phyloP scores from a whole-genome alignment of 2,329 filamentous ascomycete species.

The Pseudogymnoascus sp. region DNA sequence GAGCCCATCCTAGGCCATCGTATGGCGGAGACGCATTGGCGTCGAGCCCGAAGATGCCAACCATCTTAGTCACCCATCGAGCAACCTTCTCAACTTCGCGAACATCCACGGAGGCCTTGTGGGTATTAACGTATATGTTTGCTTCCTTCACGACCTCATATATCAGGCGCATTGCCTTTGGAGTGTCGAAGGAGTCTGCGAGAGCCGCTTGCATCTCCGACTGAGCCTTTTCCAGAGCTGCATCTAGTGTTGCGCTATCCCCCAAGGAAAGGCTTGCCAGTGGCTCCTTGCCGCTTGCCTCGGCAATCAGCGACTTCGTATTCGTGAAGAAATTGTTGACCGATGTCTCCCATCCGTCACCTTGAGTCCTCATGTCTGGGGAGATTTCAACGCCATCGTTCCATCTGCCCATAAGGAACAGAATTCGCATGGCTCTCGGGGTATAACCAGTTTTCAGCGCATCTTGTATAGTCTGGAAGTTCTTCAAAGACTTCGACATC shows the following conservation, averaged over 20 bases:
- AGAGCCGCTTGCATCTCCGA: constrained; percentile 51
- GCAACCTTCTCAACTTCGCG: constrained; percentile 49
- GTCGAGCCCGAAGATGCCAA: constrained; percentile 78
- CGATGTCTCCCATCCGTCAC: constrained; percentile 70
- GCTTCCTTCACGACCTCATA: constrained; percentile 69
- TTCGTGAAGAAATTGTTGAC: constrained; percentile 60
- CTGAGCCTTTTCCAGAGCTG: constrained; percentile 42
- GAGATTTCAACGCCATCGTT: constrained; percentile 88
- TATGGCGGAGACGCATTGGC: constrained; percentile 42
- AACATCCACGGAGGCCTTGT: constrained; percentile 39
- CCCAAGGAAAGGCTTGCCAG: constrained; percentile 23
- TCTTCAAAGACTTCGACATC: constrained; percentile 94
- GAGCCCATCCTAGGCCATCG: constrained; percentile 49
- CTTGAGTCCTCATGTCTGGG: constrained; percentile 66
- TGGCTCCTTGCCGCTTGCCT: constrained; percentile 30
- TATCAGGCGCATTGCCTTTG: constrained; percentile 68
- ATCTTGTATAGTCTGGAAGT: constrained; percentile 88
- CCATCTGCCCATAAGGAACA: constrained; percentile 84
- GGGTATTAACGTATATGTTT: constrained; percentile 51
- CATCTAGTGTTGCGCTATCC: constrained; percentile 45
- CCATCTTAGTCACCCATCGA: constrained; percentile 73
- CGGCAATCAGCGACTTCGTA: constrained; percentile 45
- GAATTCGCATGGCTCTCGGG: constrained; percentile 68
- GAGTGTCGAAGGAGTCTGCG: constrained; percentile 81
- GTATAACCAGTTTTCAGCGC: constrained; percentile 66